phyloP scores from a whole-genome alignment of 2,329 filamentous ascomycete species.

The Geosmithia flava region DNA sequence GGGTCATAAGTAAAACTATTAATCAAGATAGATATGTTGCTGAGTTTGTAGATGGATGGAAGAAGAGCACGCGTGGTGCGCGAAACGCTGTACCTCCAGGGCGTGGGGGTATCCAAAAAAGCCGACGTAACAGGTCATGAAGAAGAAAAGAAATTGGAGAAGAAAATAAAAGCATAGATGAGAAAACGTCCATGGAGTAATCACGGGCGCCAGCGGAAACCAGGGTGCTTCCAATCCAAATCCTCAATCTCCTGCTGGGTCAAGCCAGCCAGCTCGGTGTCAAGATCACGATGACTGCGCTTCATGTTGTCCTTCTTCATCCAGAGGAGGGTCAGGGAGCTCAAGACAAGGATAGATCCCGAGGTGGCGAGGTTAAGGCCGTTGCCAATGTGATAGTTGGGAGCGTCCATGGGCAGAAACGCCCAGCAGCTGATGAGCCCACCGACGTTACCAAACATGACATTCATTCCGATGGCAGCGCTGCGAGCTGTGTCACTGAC shows the following conservation, averaged over 20 bases:
- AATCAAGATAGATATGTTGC: constrained; percentile 12
- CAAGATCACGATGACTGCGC: constrained; percentile 13
- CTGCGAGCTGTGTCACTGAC: constrained; percentile 58
- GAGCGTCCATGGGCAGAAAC: constrained; percentile 49
- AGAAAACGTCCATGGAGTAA: not conserved
- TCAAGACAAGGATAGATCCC: constrained; percentile 37
- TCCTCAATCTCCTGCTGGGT: constrained; percentile 40
- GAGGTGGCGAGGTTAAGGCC: constrained; percentile 53
- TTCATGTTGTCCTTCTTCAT: constrained; percentile 49
- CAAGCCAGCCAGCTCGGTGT: constrained; percentile 38
- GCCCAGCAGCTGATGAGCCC: constrained; percentile 55
- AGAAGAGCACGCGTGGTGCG: constrained; percentile 6
- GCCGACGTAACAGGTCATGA: constrained; percentile 9
- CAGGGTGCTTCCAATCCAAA: constrained; percentile 55
- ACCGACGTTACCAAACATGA: constrained; percentile 65
- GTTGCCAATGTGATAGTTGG: constrained; percentile 59
- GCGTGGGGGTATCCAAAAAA: not conserved
- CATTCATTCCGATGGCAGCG: constrained; percentile 50
- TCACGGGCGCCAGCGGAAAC: constrained; percentile 39
- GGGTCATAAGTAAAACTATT: too few relatives aligned
- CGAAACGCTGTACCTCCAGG: not conserved
- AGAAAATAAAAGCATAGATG: not conserved
- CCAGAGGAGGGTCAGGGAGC: constrained; percentile 39
- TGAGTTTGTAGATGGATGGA: constrained; percentile 25
- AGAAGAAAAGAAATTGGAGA: constrained; percentile 7